Evolutionary conservation across 2,329 filamentous ascomycete genomes (phyloP), one percentile per base, ranked within the genome.

Genomic region (Penicillium decumbens): DNA sequence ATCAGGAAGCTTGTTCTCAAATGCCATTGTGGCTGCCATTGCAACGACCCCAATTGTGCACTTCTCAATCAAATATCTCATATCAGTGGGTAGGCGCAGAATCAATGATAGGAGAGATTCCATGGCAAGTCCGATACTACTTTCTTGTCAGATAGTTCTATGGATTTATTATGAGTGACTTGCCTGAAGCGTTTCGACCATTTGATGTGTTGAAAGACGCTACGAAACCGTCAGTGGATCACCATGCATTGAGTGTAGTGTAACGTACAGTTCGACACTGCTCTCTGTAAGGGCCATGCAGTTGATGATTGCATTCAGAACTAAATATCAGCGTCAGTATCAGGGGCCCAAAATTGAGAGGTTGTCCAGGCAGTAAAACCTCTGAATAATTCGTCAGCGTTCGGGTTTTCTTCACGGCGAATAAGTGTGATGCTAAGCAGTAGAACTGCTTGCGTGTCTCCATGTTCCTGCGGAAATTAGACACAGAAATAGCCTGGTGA

Each of bases 41-140:
- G 83, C 86, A 4, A 89, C 71, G 3, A 87, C 79, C 5, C 81
- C 82, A 15, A 95, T 75, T 9, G 90, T 66, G 0, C 80, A 76
- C 58, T 81, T 86, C 51, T 91, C 88, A 28, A 89, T 73, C 83
- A 84, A 89, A 3, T 75, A 72, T 1, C 68, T 55, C 3, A 77
- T 77, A 3, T 73, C 50, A 72, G 58, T 53, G 23, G 82, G 57
- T 23, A 90, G 65, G 24, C 80, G 75, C n/a, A 75, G 67, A 10
- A 72, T 66, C 6, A 95, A 74, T 28, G 95, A 76, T 7, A 83
- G 75, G 3, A 95, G 70, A 0, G 81, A 71, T 6, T 72, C 66
- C 23, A 72, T 73, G 10, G 20, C 38, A 23, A 37, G 45, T 5
- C 23, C 13, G 20, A 27, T 20, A 10, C 37, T 47, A 23, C n/a